These are phyloP conservation scores for Saccharomycopsis sp. DNA, from an alignment of 805 yeast species.

Conservation along the genomic window DNA sequence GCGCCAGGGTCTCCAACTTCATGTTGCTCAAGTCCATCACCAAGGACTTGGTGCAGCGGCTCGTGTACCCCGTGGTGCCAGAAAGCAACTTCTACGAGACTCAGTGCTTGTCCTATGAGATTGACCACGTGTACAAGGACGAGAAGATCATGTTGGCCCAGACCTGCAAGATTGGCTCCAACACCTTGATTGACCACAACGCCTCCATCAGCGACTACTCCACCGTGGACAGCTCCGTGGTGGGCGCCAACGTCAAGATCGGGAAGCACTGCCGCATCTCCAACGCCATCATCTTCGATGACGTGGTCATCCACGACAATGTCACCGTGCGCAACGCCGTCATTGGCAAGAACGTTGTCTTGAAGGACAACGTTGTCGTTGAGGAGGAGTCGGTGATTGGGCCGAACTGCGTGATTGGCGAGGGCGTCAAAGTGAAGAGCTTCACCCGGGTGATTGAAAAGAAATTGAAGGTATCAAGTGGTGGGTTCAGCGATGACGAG, in stretches of 20 bases:
- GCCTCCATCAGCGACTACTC: conserved; percentile 74
- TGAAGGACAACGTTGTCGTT: conserved; percentile 45
- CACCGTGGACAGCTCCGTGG: conserved; percentile 54
- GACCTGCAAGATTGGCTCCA: conserved; percentile 73
- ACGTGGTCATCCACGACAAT: conserved; percentile 62
- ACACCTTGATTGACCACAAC: conserved; percentile 75
- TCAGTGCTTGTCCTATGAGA: conserved; percentile 71
- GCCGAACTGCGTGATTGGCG: conserved; percentile 58
- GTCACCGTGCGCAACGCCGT: conserved; percentile 52
- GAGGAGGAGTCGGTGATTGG: conserved; percentile 76
- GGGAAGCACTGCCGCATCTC: conserved; percentile 66
- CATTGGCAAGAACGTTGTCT: conserved; percentile 53
- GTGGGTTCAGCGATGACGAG: conserved; percentile 9
- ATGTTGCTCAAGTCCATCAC: conserved; percentile 87
- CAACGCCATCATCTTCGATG: conserved; percentile 84
- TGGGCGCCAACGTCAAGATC: conserved; percentile 80
- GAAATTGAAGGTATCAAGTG: conserved; percentile 7
- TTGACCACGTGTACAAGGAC: conserved; percentile 84
- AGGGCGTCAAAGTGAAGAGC: conserved; percentile 38
- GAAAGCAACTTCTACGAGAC: conserved; percentile 68
- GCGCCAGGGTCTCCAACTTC: conserved; percentile 93
- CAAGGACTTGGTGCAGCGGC: conserved; percentile 82
- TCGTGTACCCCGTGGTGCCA: conserved; percentile 87
- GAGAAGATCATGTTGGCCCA: conserved; percentile 84
- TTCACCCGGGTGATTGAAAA: conserved; percentile 43